Percentiles rank a stretch among this genome's conserved stretches.
These are phyloP conservation scores for Solanum hybrid DNA, from an alignment of 305 asterid species.

Conservation along the genomic window DNA sequence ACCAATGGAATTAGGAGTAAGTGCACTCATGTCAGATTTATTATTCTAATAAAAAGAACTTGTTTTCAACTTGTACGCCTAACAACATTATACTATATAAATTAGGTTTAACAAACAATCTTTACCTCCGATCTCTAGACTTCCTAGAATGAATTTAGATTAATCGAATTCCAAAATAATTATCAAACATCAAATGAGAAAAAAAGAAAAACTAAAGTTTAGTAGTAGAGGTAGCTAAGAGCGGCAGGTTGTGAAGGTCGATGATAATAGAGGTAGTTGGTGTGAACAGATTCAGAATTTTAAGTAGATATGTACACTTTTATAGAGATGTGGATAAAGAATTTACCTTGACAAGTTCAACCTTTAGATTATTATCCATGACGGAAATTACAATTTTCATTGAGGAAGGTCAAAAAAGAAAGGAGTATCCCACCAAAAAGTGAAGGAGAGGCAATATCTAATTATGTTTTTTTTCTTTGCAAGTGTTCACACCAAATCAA, in stretches of 20 bases:
- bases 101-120: neutral
- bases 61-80: neutral
- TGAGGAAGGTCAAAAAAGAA: neutral
- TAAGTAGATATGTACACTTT: neutral
- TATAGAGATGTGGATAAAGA: neutral
- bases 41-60: neutral
- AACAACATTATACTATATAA: neutral
- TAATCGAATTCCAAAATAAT: neutral
- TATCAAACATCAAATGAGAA: neutral
- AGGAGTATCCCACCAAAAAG: neutral
- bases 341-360: neutral
- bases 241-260: neutral
- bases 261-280: neutral
- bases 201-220: neutral
- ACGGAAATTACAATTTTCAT: neutral
- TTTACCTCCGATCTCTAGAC: neutral
- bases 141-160: neutral
- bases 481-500: neutral
- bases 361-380: neutral
- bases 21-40: conserved; percentile 40
- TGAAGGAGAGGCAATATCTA: neutral
- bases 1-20: conserved; percentile 34
- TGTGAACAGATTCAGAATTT: neutral
- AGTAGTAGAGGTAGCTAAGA: neutral
- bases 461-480: no score